Evolutionary conservation across 2,329 filamentous ascomycete species (phyloP), one percentile per base, ranked within the genome.

Genomic region (Penicillium sp.): DNA sequence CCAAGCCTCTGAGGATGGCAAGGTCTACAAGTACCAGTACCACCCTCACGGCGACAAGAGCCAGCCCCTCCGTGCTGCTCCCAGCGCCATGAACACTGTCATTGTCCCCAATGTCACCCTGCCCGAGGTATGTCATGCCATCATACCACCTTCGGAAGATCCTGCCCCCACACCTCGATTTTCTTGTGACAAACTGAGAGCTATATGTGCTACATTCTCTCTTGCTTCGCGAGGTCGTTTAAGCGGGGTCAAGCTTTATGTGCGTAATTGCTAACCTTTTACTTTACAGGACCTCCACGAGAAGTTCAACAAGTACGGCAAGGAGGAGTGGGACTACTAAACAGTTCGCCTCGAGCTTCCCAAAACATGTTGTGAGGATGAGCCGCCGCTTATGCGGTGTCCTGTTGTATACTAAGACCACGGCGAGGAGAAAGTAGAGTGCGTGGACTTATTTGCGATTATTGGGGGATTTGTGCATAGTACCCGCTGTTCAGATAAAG

Each of bases 221-320:
- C n/a, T n/a, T n/a, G n/a, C n/a, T n/a, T n/a, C n/a, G n/a, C n/a
- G n/a, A n/a, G n/a, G n/a, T n/a, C n/a, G n/a, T n/a, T n/a, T n/a
- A n/a, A n/a, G n/a, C n/a, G n/a, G n/a, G n/a, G 29, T 34, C 28
- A n/a, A 45, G 16, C 31, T 23, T 24, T 16, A 24, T n/a, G 14
- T n/a, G 21, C 21, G n/a, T 14, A 26, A 3, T 49, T 47, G 40
- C 52, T 61, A 43, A 58, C 58, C 49, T 48, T 34, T 40, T 45
- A 45, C 18, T 54, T 68, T 23, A n/a, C 21, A 95, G 91, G 84
- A 88, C 70, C 86, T 97, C 62, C 94, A 99, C 81, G 94, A 99
- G 68, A 89, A 89, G 81, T 97, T 89, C 87, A 99, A 99, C 90
- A 99, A 99, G 84, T 97, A 91, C 87, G 94, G 94, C 77, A 97